phyloP scores from a whole-genome alignment of 106 monocot species.

The Apostasia ramifera region DNA sequence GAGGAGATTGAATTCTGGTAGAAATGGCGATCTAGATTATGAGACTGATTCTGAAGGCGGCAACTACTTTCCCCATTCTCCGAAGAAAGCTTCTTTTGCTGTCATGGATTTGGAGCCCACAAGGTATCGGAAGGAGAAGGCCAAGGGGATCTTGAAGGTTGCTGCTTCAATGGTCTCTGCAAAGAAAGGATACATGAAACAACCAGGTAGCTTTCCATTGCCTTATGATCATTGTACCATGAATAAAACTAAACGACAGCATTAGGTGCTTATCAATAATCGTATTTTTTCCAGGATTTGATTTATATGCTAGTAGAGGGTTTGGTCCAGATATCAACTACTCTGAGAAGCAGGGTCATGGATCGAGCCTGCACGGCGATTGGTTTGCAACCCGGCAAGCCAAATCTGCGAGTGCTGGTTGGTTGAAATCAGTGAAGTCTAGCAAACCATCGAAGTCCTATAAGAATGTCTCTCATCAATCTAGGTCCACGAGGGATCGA shows the following conservation, averaged over 20 bases:
- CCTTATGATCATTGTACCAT: background rate
- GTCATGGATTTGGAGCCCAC: background rate
- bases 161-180: constrained; percentile 18
- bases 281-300: too few species aligned
- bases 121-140: constrained; percentile 32
- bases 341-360: constrained; percentile 14
- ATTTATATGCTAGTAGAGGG: too few species aligned
- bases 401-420: constrained; percentile 1
- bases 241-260: background rate
- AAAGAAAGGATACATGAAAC: constrained; percentile 17
- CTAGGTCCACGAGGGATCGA: constrained; percentile 2
- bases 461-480: constrained; percentile 10
- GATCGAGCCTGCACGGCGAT: background rate
- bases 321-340: constrained; percentile 10
- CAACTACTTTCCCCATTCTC: constrained; percentile 11
- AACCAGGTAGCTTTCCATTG: background rate
- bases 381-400: too few species aligned
- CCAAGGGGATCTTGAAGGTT: constrained; percentile 42
- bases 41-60: constrained; percentile 42
- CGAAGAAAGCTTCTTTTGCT: constrained; percentile 2
- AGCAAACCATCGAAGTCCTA: constrained; percentile 27
- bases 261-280: too few species aligned
- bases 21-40: constrained; percentile 10
- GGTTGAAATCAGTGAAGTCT: constrained; percentile 26
- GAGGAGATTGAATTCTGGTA: constrained; percentile 15